Evolutionary conservation across 768 basidiomycete genomes (phyloP), one percentile per base, ranked within the genome.

Genomic region (Mycena alexandri): DNA sequence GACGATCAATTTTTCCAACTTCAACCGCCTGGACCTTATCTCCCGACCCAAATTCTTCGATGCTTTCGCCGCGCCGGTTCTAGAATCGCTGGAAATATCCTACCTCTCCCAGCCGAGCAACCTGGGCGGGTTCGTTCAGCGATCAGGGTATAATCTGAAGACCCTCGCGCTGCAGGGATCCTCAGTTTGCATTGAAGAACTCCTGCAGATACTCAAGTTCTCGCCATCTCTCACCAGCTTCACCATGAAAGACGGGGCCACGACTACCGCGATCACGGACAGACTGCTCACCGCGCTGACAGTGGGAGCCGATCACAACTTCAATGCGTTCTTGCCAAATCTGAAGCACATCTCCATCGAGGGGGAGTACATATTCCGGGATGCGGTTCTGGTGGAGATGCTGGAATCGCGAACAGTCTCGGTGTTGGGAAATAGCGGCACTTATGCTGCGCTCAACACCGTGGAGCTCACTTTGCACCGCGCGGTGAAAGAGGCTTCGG

Each of bases 281-380:
- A 16, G 58, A n/a, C n/a, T 60, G 9, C 24, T 60, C n/a, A 8
- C 22, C 13, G 46, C 47, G 48, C 46, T 60, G n/a, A 50, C 47
- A 12, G 36, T 50, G 13, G 29, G 29, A 29, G 29, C 29, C 29
- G 2, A 13, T 10, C 2, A n/a, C 7, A 14, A n/a, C 5, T 2
- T 1, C 7, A 12, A 21, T 10, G 22, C 54, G 17, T 21, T 55
- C 19, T 21, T 55, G 22, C n/a, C 41, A 11, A 33, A 22, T 13
- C n/a, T 47, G 34, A 33, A 14, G 16, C 47, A 41, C 22, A 3
- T 60, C 17, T 8, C 4, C 14, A 41, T 60, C 21, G 36, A 48
- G 9, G 58, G 58, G 9, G 21, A 13, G 34, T 50, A 50, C 22
- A 41, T 48, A 16, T 60, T 50, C 47, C 36, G 24, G 3, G 36